A percentile compares a stretch with the other conserved stretches of the same genome.
Conservation (phyloP, 352 stramenopile genomes). For the Achlya hypogyna region DNA sequence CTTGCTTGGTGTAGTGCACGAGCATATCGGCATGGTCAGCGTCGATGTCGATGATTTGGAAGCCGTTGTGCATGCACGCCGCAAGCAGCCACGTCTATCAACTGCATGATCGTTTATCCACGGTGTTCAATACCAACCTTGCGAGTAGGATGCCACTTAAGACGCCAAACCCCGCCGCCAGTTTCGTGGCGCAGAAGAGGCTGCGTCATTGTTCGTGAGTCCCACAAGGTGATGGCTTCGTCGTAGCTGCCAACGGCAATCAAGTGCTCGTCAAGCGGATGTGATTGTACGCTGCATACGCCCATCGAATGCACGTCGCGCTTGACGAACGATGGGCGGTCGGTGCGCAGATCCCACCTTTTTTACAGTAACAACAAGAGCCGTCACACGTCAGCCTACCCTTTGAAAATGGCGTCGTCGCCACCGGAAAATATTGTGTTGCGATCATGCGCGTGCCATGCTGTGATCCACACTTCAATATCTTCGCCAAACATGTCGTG, state of each 20-base stretch:
- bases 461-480: conserved; percentile 79
- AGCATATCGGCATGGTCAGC: background rate
- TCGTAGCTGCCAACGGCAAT: conserved; percentile 81
- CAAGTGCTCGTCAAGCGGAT: conserved; percentile 48
- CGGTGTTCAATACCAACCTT: conserved; percentile 29
- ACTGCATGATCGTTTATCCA: background rate
- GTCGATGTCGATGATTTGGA: conserved; percentile 46
- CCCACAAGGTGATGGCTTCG: conserved; percentile 69
- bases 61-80: conserved; percentile 83
- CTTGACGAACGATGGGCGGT: conserved; percentile 38
- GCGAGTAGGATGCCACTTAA: conserved; percentile 68
- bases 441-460: conserved; percentile 65
- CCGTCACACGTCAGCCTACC: conserved; percentile 4
- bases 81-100: conserved; percentile 55
- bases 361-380: background rate
- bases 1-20: conserved; percentile 43
- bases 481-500: conserved; percentile 65
- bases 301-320: conserved; percentile 61
- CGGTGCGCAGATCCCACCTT: conserved; percentile 54
- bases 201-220: conserved; percentile 48
- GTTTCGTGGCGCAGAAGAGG: conserved; percentile 38
- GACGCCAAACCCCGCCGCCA: conserved; percentile 68
- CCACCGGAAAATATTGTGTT: conserved; percentile 73
- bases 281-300: conserved; percentile 80
- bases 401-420: conserved; percentile 68